Evolutionary conservation across 257 asterid species (phyloP).

Genomic region (Anisodus acutangulus): DNA sequence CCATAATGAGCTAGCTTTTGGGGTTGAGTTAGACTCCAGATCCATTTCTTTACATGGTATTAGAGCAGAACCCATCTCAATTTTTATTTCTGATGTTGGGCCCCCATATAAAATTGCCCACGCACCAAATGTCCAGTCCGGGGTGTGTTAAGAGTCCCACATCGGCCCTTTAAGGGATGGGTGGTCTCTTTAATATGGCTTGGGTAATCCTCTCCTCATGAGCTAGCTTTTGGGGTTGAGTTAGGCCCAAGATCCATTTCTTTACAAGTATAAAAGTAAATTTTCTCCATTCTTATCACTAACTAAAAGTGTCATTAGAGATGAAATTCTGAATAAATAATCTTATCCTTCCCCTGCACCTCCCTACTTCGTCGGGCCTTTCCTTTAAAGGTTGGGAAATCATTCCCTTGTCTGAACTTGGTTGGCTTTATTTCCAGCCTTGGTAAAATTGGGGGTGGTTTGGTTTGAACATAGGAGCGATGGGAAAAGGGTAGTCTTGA

Average conservation of each 20-base stretch:
- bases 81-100: no score
- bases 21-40: no score
- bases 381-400: not conserved
- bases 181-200: no score
- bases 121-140: no score
- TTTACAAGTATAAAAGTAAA: not conserved
- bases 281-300: not conserved
- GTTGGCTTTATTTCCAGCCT: not conserved
- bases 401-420: not conserved
- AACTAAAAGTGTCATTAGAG: not conserved
- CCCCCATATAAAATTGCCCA: no score
- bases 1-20: no score
- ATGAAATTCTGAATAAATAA: no score
- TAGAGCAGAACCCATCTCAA: no score
- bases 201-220: no score
- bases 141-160: no score
- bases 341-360: not conserved
- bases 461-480: not conserved
- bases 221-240: not conserved
- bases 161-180: no score
- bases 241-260: not conserved
- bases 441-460: not conserved
- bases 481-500: not conserved
- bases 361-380: not conserved
- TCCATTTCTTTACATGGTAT: no score